phyloP scores from a whole-genome alignment of 495 filamentous ascomycete genomes.

The Acidiella bohemica region DNA sequence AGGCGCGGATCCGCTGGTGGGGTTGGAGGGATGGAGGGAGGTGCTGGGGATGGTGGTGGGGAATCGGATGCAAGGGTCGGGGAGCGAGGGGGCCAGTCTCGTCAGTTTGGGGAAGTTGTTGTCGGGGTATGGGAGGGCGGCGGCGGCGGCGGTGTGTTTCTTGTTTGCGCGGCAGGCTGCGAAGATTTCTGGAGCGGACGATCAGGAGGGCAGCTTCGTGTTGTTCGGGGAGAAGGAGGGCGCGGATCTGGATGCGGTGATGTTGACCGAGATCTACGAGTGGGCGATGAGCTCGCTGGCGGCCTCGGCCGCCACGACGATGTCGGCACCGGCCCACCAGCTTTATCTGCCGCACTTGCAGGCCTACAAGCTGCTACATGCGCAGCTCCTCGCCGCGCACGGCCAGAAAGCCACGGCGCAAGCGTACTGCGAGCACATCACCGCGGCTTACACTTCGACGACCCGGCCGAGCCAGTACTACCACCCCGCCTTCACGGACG shows the following conservation, averaged over 20 bases:
- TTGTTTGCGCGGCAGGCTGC: constrained; percentile 43
- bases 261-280: constrained; percentile 89
- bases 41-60: constrained; percentile 72
- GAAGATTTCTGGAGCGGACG: constrained; percentile 71
- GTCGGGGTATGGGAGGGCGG: constrained; percentile 70
- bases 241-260: constrained; percentile 66
- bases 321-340: constrained; percentile 28
- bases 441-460: constrained; percentile 61
- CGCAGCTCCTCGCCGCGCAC: constrained; percentile 66
- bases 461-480: constrained; percentile 77
- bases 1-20: constrained; percentile 62
- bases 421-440: constrained; percentile 80
- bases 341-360: constrained; percentile 63
- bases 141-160: constrained; percentile 85
- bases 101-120: constrained; percentile 70
- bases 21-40: constrained; percentile 86
- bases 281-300: constrained; percentile 56
- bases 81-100: constrained; percentile 66
- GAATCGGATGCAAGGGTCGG: constrained; percentile 69
- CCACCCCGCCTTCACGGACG: constrained; percentile 53
- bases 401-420: constrained; percentile 72
- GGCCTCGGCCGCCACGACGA: constrained; percentile 35
- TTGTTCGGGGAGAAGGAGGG: constrained; percentile 76
- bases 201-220: constrained; percentile 61
- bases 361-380: constrained; percentile 79